Conservation (phyloP, 257 asterid genomes). For the Schizonepeta tenuifolia region DNA sequence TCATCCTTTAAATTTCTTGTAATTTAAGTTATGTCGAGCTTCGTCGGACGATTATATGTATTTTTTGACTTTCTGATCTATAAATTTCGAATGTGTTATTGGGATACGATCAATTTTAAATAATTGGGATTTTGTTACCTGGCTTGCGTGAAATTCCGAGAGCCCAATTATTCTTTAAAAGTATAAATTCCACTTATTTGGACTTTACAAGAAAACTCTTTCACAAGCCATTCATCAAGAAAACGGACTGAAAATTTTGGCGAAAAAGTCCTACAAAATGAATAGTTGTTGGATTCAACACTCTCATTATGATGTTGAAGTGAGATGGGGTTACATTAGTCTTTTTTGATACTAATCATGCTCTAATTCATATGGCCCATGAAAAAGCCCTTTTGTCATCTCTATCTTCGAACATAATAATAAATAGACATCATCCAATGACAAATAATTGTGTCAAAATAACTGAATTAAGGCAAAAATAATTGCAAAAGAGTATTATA, state of each 20-base stretch:
- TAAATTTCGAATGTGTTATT: too few species aligned
- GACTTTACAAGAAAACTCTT: neutral
- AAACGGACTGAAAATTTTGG: neutral
- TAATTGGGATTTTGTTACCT: neutral
- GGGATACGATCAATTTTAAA: neutral
- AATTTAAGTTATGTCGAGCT: too few species aligned
- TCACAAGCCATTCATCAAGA: neutral
- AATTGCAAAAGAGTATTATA: too few species aligned
- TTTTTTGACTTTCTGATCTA: too few species aligned
- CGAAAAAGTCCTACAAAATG: neutral
- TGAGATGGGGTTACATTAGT: neutral
- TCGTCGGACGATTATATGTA: too few species aligned
- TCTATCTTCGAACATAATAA: neutral
- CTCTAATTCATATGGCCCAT: constrained; percentile 20
- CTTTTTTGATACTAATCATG: constrained; percentile 12
- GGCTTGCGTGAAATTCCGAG: neutral
- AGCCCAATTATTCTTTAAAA: neutral
- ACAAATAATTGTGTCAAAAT: too few species aligned
- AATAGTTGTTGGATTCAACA: neutral
- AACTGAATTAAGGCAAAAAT: too few species aligned
- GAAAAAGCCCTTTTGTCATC: constrained; percentile 2
- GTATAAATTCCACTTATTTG: neutral
- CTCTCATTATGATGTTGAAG: neutral
- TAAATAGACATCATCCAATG: neutral
- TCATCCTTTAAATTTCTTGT: neutral